Evolutionary conservation across 768 basidiomycete genomes (phyloP), one percentile per base, ranked within the genome.

Genomic region (Podaxis rugospora): DNA sequence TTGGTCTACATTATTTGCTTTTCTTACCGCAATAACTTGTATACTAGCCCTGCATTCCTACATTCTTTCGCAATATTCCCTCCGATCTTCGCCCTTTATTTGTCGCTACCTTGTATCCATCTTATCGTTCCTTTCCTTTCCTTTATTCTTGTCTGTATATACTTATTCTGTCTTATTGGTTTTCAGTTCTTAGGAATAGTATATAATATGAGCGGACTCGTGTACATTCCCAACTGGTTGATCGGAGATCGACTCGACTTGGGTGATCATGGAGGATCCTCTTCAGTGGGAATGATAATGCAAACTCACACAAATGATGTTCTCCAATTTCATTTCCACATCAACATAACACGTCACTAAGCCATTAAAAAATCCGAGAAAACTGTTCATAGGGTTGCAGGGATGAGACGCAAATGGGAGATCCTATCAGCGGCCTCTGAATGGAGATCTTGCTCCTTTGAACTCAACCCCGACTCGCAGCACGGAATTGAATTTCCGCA

Each of bases 1-100:
- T 42, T 13, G 57, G 39, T 18, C 16, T 55, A 61, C 46, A 47
- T 54, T 55, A 61, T 61, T 61, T 36, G 16, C 52, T 53, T 61
- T 55, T 61, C 52, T 47, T 61, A 55, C 28, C 25, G 59, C 59
- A 61, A 54, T 55, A 28, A 46, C n/a, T 4, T 61, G 59, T 61
- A 61, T 61, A 47, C 35, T 61, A 61, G 53, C 42, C 40, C 32
- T 51, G 51, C 51, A 60, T 44, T 9, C 47, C 35, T 57, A 37
- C 37, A 57, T 49, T 37, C 25, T 7, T 47, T 47, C 16, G 37
- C 59, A 61, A 49, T 55, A 49, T 36, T 36, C 21, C 44, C 49
- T 47, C 42, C 32, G 51, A 37, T 23, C 23, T 54, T 37, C 16
- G n/a, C 51, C 10, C 18, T 0, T 5, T 51, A 10, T 50, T 54